These are phyloP conservation scores for Exophiala phaeomuriformis DNA, from an alignment of 2,329 filamentous ascomycete species.

Conservation along the genomic window DNA sequence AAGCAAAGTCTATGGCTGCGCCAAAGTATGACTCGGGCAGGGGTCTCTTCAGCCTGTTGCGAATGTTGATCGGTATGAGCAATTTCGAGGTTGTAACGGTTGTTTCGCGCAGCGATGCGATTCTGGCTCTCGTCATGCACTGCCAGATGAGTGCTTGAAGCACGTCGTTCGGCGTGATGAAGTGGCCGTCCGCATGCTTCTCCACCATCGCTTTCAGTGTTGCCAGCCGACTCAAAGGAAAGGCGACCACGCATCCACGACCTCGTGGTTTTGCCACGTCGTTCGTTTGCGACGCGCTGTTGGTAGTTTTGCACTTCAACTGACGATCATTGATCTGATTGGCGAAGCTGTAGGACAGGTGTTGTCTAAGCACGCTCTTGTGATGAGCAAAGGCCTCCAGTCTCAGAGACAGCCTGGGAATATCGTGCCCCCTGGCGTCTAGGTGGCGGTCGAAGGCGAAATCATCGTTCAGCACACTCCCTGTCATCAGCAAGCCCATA, in stretches of 20 bases:
- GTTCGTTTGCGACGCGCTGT: not conserved
- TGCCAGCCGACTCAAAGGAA: constrained; percentile 13
- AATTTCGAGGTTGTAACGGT: constrained; percentile 31
- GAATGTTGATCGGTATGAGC: constrained; percentile 36
- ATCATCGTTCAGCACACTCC: constrained; percentile 20
- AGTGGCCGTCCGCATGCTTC: constrained; percentile 2
- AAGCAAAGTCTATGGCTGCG: constrained; percentile 37
- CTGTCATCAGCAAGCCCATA: constrained; percentile 21
- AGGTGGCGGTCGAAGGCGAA: constrained; percentile 20
- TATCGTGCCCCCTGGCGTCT: constrained; percentile 8
- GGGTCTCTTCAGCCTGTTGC: constrained; percentile 32
- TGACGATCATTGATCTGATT: constrained; percentile 21
- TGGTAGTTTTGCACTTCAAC: constrained; percentile 14
- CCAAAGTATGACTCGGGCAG: constrained; percentile 35
- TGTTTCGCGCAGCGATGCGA: constrained; percentile 29
- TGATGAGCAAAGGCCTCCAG: constrained; percentile 21
- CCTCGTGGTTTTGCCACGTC: constrained; percentile 12
- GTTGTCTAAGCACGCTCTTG: constrained; percentile 18
- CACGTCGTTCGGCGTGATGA: constrained; percentile 19
- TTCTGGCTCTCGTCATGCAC: constrained; percentile 29
- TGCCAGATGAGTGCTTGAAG: constrained; percentile 35
- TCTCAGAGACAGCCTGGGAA: constrained; percentile 13
- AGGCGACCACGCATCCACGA: constrained; percentile 23
- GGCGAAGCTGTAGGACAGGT: constrained; percentile 19
- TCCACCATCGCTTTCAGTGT: constrained; percentile 9